Base-by-base conservation (phyloP, 2,329 filamentous ascomycete genomes). In the Colletotrichum echinochloae region DNA sequence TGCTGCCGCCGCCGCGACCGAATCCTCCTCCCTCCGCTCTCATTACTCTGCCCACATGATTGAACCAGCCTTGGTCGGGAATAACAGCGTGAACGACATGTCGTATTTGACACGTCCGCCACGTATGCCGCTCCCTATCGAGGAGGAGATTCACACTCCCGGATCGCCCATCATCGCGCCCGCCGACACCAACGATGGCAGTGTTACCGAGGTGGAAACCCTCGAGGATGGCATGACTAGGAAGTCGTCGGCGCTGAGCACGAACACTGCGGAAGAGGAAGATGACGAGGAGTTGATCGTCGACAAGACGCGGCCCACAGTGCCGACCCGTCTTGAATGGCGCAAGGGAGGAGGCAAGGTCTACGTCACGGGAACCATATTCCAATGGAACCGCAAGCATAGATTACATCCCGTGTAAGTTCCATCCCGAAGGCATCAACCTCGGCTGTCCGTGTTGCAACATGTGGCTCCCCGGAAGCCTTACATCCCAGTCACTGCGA, bases 331-430 rank as follows among this genome's bases (percentile, higher is more conserved):
- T 68, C 90, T 99, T 69, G 93, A 97, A 81, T 99, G 96, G 96
- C 88, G 88, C 74, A 88, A 89, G 11, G 90, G 90, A 62, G 95
- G 93, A 69, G 93, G 97, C 68, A 97, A 95, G 81, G 90, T 98
- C 73, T 99, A 97, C 80, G 94, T 99, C 55, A 99, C 96, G 0
- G 95, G 95, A 74, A 98, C 96, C 26, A 98, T 98, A 78, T 97
- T 97, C 76, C 93, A 95, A 79, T 99, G 96, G 96, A 94, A 97
- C 82, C 92, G 92, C 79, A 98, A 98, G 83, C 97, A 95, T 79
- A 90, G 92, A 75, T 85, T 99, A 78, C 90, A 94, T 81, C 91
- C 89, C 80, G 91, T 94, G 94, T 97, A 88, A 89, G 92, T 90
- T 48, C 51, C 54, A 41, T 49, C 64, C 33, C 23, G 55, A 44